Percentiles rank a stretch among this genome's conserved stretches.
These are phyloP conservation scores for Hanseniaspora occidentalis DNA, from an alignment of 805 yeast species.

Conservation along the genomic window DNA sequence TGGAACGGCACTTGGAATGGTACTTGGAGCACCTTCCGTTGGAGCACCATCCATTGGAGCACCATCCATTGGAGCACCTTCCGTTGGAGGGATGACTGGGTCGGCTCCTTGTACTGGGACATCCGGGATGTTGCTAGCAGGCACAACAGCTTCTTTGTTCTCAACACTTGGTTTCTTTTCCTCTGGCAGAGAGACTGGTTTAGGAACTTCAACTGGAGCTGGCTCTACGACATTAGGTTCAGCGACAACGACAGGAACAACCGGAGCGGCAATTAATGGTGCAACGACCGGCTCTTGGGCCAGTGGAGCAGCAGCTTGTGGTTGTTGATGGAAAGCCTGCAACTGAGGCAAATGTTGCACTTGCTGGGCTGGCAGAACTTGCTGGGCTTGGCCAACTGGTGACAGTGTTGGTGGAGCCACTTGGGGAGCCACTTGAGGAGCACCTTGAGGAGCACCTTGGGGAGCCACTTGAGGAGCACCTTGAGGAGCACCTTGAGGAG, in stretches of 20 bases:
- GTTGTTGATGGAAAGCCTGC: too few species aligned
- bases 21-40: slow-evolving; percentile 3
- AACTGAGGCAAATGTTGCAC: neutral
- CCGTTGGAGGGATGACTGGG: slow-evolving; percentile 3
- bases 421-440: neutral
- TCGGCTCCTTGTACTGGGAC: too few species aligned
- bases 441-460: neutral
- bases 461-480: neutral
- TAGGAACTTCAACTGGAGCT: too few species aligned
- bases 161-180: too few species aligned
- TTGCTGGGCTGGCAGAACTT: neutral
- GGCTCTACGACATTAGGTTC: neutral
- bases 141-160: too few species aligned
- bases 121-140: too few species aligned
- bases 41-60: slow-evolving; percentile 4
- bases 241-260: neutral
- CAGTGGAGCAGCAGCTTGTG: neutral
- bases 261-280: neutral
- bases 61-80: slow-evolving; percentile 3
- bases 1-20: neutral
- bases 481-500: neutral
- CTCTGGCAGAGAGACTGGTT: too few species aligned
- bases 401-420: neutral
- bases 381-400: neutral
- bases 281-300: neutral